Percentiles rank a stretch among this genome's conserved stretches.
phyloP scores from a whole-genome alignment of 179 eudicot genomes.

The Spergularia azorica region DNA sequence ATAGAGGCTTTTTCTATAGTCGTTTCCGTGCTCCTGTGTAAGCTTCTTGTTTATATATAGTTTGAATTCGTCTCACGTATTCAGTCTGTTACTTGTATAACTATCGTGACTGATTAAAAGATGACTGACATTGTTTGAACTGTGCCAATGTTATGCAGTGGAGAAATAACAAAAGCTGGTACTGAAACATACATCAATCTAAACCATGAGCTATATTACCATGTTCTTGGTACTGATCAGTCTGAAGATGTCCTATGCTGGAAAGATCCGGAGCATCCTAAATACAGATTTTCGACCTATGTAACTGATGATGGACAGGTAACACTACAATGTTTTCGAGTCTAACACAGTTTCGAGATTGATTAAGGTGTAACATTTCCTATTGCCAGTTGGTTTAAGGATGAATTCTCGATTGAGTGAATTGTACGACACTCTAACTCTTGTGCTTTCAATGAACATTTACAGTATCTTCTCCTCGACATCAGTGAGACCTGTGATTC shows the following conservation, averaged over 20 bases:
- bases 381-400: too few species aligned
- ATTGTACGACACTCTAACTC: neutral
- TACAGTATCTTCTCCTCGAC: slow-evolving; percentile 78
- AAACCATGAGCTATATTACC: slow-evolving; percentile 76
- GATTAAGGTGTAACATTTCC: neutral
- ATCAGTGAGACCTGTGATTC: slow-evolving; percentile 46
- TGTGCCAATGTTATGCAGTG: slow-evolving; percentile 45
- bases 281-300: slow-evolving; percentile 40
- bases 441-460: neutral
- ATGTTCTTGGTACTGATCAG: slow-evolving; percentile 81
- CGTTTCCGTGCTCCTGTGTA: slow-evolving; percentile 90
- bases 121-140: too few species aligned
- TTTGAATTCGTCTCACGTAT: neutral
- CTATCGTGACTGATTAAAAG: too few species aligned
- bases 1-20: slow-evolving; percentile 85
- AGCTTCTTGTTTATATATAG: slow-evolving; percentile 22
- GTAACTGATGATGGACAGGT: slow-evolving; percentile 95
- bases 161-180: slow-evolving; percentile 65
- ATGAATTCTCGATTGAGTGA: too few species aligned
- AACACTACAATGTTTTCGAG: neutral
- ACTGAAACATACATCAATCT: slow-evolving; percentile 78
- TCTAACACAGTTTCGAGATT: neutral
- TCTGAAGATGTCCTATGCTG: slow-evolving; percentile 87
- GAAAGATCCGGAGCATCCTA: slow-evolving; percentile 75
- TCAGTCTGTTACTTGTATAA: too few species aligned